Evolutionary conservation across 2,329 filamentous ascomycete species (phyloP).

Genomic region (Monilinia polystroma): DNA sequence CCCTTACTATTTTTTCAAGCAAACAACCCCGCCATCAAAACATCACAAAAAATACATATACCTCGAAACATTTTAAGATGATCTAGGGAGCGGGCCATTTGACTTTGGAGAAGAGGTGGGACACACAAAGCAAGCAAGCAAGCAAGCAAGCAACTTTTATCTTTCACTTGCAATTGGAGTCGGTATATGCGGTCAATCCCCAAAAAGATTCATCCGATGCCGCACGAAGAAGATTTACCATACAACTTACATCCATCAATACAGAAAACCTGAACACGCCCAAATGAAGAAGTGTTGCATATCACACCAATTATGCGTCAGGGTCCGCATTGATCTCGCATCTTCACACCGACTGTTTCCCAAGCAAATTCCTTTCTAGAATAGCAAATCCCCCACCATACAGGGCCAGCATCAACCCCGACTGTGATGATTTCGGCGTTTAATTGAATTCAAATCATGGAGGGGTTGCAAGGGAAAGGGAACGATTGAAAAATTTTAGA

Average conservation of each 20-base stretch:
- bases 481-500: background rate
- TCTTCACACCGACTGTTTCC: slow-evolving; percentile 17
- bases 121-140: background rate
- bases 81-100: background rate
- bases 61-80: background rate
- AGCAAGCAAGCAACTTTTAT: no score
- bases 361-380: slow-evolving; percentile 14
- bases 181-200: background rate
- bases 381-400: slow-evolving; percentile 14
- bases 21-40: slow-evolving; percentile 10
- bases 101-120: background rate
- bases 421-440: slow-evolving; percentile 5
- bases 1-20: no score
- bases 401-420: slow-evolving; percentile 15
- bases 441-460: slow-evolving; percentile 3
- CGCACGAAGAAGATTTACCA: slow-evolving; percentile 1
- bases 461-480: slow-evolving; percentile 1
- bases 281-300: background rate
- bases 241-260: background rate
- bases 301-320: background rate
- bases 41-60: no score
- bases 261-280: background rate
- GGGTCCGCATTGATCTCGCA: slow-evolving; percentile 9
- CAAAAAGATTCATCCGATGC: background rate
- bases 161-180: no score